A percentile compares a stretch with the other conserved stretches of the same genome.
These are phyloP conservation scores for Nepenthes alata DNA, from an alignment of 179 eudicot species.

Conservation along the genomic window DNA sequence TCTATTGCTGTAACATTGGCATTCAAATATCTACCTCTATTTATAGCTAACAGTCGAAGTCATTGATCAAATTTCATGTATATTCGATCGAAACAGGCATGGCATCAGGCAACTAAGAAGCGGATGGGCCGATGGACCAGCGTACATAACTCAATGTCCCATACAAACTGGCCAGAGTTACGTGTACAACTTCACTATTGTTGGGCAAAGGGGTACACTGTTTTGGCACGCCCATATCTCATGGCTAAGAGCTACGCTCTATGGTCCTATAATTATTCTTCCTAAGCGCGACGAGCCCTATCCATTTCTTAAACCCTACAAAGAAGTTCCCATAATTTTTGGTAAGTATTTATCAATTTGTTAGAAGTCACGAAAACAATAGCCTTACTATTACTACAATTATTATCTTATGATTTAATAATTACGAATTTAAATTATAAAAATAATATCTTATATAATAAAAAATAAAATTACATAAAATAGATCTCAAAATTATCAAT, in stretches of 20 bases:
- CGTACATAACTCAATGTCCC: slow-evolving; percentile 54
- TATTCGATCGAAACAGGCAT: slow-evolving; percentile 23
- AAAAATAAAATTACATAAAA: no score
- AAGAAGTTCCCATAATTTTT: slow-evolving; percentile 44
- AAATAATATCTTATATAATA: no score
- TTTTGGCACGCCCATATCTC: slow-evolving; percentile 65
- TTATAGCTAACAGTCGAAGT: background rate
- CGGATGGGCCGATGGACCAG: slow-evolving; percentile 65
- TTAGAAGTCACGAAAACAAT: no score
- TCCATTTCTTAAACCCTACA: slow-evolving; percentile 37
- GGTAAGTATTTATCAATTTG: slow-evolving; percentile 17
- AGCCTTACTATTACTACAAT: no score
- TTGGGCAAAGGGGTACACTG: slow-evolving; percentile 51
- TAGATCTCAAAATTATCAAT: no score
- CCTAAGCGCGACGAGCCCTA: slow-evolving; percentile 35
- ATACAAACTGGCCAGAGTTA: slow-evolving; percentile 47
- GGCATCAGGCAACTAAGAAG: slow-evolving; percentile 43
- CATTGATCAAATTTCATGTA: background rate
- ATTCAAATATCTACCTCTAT: background rate
- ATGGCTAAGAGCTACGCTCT: slow-evolving; percentile 48
- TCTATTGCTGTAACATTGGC: slow-evolving; percentile 13
- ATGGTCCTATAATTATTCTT: slow-evolving; percentile 48
- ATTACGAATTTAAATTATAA: no score
- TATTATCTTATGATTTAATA: no score
- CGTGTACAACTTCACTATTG: slow-evolving; percentile 42